Percentiles rank a stretch among this genome's conserved stretches.
phyloP scores from a whole-genome alignment of 2,329 filamentous ascomycete species.

The Alternaria incomplexa region DNA sequence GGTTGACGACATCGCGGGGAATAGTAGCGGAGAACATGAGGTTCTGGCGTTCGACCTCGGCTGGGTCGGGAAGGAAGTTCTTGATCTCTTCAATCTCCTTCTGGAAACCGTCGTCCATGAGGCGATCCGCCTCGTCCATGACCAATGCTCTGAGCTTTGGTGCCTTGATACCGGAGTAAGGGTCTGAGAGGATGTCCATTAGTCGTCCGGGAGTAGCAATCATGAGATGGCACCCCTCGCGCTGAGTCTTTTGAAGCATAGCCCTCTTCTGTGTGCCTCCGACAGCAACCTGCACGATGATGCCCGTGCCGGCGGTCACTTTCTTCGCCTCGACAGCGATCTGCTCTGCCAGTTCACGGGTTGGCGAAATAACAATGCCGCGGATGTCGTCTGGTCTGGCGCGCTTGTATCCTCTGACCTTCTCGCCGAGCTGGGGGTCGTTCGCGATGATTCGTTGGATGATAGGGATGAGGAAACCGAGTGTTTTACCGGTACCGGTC shows the following conservation, averaged over 20 bases:
- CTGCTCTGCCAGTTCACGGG: conserved; percentile 68
- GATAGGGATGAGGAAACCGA: conserved; percentile 88
- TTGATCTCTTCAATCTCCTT: conserved; percentile 57
- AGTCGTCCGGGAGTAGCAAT: conserved; percentile 90
- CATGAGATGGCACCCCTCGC: conserved; percentile 83
- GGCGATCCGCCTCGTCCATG: conserved; percentile 71
- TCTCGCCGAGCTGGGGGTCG: conserved; percentile 66
- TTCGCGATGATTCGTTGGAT: conserved; percentile 76
- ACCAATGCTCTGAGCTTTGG: conserved; percentile 65
- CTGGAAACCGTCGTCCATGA: conserved; percentile 65
- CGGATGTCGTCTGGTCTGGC: conserved; percentile 60
- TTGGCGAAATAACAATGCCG: conserved; percentile 67
- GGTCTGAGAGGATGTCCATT: conserved; percentile 78
- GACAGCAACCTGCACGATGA: conserved; percentile 80
- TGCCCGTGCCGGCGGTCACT: conserved; percentile 67
- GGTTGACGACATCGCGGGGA: conserved; percentile 77
- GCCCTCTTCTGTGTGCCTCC: conserved; percentile 81
- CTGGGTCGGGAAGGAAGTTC: conserved; percentile 64
- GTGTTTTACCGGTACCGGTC: conserved; percentile 95
- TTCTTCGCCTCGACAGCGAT: conserved; percentile 75
- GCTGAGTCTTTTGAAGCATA: conserved; percentile 72
- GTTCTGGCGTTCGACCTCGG: conserved; percentile 77
- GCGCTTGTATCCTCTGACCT: conserved; percentile 49
- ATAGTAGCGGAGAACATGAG: conserved; percentile 96
- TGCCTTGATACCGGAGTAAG: conserved; percentile 66